A percentile compares a stretch with the other conserved stretches of the same genome.
These are phyloP conservation scores for Metschnikowia koreensis DNA, from an alignment of 805 yeast genomes.

Conservation along the genomic window DNA sequence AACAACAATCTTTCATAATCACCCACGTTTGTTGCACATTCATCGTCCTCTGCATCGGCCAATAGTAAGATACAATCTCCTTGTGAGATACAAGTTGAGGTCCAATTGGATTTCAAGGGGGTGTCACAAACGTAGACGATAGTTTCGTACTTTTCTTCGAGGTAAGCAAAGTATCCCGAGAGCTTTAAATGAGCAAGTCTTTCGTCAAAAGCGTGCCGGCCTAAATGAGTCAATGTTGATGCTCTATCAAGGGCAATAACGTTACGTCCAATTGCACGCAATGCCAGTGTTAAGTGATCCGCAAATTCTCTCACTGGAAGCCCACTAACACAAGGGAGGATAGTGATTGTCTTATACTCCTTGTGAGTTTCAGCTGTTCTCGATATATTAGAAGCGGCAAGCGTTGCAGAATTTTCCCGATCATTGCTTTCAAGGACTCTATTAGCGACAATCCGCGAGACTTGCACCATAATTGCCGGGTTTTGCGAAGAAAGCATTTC, in stretches of 20 bases:
- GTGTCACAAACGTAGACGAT: conserved; percentile 89
- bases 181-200: conserved; percentile 75
- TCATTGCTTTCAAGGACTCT: conserved; percentile 31
- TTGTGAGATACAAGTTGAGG: conserved; percentile 86
- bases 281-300: conserved; percentile 63
- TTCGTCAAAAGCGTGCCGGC: conserved; percentile 90
- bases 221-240: conserved; percentile 73
- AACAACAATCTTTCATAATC: conserved; percentile 79
- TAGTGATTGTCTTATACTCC: conserved; percentile 77
- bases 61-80: conserved; percentile 90
- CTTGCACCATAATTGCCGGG: conserved; percentile 88
- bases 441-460: conserved; percentile 81
- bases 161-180: conserved; percentile 83
- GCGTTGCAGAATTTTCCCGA: conserved; percentile 10
- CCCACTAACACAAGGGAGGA: conserved; percentile 75
- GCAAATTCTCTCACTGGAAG: conserved; percentile 90
- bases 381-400: conserved; percentile 31
- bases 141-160: conserved; percentile 87
- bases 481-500: conserved; percentile 79
- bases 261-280: conserved; percentile 66
- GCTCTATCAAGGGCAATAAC: conserved; percentile 84
- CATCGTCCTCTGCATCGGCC: conserved; percentile 74
- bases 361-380: conserved; percentile 34
- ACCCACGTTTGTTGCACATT: conserved; percentile 63
- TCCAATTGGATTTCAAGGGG: conserved; percentile 80